Evolutionary conservation across 371 early-diverging fungal species (phyloP), one percentile per base, ranked within the genome.

Genomic region (Circinella umbellata): DNA sequence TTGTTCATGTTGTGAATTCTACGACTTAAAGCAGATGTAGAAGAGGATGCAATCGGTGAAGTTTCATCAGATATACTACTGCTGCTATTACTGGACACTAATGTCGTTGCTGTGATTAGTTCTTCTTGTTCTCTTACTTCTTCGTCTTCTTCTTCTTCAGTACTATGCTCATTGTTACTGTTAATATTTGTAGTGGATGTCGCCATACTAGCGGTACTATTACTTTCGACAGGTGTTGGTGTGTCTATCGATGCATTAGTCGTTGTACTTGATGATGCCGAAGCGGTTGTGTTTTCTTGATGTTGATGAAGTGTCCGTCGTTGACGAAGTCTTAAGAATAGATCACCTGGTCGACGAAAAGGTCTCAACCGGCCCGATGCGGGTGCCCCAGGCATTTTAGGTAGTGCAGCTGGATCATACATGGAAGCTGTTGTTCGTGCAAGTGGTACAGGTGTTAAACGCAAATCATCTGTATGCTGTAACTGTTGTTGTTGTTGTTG

Each of bases 381-480:
- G 7, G 78, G 68, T 11, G 78, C 67, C 10, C 66, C 69, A 17
- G 69, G 57, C 57, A 57, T 69, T 37, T 70, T 69, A 9, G 77
- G 73, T 13, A 72, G 48, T 4, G 64, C 66, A 14, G 70, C 62
- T n/a, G 75, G 72, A 53, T 74, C 71, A 51, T 76, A 73, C 6
- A 69, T 59, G 36, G 69, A 53, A 11, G 70, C 70, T 0, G 71
- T 72, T 11, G 78, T 72, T 18, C 78, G 74, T 15, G 78, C 64
- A 3, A 78, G 55, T 0, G 78, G 78, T 3, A 78, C 61, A 27
- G 78, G 64, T 54, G 72, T 35, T 36, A 76, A 36, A 1, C 57
- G 20, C 1, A 57, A 27, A 34, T 57, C 57, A 34, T 57, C 57
- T n/a, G 35, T 7, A 34, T 57, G 57, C 20, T 42, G 6, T 42